Percentiles rank a stretch among this genome's conserved stretches.
Evolutionary conservation across 1,284 basidiomycete species (phyloP).

Genomic region (Psilocybe mexicana): DNA sequence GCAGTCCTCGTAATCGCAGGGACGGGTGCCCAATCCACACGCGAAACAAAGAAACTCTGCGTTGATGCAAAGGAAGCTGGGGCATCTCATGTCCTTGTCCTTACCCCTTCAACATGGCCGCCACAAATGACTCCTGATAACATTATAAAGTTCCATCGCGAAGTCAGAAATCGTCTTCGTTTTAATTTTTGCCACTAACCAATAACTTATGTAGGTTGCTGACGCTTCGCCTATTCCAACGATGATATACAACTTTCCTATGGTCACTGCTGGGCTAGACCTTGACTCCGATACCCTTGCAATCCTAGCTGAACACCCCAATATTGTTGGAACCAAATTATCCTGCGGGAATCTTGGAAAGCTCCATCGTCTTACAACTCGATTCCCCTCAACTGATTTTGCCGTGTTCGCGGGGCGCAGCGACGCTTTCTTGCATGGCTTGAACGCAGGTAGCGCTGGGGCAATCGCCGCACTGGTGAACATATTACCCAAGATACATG

Average conservation of each 20-base stretch:
- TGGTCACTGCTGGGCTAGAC: constrained; percentile 81
- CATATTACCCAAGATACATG: constrained; percentile 74
- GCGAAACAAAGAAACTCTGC: constrained; percentile 82
- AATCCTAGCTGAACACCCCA: constrained; percentile 75
- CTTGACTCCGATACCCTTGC: constrained; percentile 83
- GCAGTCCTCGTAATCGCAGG: constrained; percentile 80
- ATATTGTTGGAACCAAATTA: constrained; percentile 88
- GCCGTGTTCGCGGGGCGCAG: constrained; percentile 66
- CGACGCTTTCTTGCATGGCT: constrained; percentile 67
- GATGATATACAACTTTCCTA: constrained; percentile 92
- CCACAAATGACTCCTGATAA: constrained; percentile 61
- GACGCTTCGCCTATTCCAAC: constrained; percentile 82
- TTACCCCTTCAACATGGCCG: constrained; percentile 72
- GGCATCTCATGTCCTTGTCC: constrained; percentile 75
- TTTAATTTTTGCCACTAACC: background rate
- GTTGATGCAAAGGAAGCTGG: constrained; percentile 80
- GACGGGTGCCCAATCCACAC: constrained; percentile 80
- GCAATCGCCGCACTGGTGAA: constrained; percentile 79
- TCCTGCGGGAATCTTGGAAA: constrained; percentile 88
- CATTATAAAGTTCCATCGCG: constrained; percentile 63
- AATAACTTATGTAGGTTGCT: constrained; percentile 56
- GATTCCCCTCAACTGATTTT: constrained; percentile 52
- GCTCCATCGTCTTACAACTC: constrained; percentile 70
- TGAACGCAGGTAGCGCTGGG: constrained; percentile 69
- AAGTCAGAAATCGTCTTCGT: constrained; percentile 38